Evolutionary conservation across 305 asterid genomes (phyloP), one percentile per base, ranked within the genome.

Genomic region (Petunia hybrid): DNA sequence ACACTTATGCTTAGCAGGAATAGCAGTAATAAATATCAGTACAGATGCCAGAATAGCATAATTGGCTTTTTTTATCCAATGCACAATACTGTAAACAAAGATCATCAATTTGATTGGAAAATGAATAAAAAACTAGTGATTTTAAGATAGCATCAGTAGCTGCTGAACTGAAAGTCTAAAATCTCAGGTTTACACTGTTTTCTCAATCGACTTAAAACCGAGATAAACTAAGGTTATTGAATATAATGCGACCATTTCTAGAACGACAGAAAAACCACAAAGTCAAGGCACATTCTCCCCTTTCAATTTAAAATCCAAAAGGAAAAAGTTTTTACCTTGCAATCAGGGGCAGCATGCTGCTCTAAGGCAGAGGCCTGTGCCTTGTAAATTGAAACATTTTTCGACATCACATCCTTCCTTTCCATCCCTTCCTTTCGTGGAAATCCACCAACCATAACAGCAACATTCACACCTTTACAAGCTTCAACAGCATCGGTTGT

Each of bases 391-490:
- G 95, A 89, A 1, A 89, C 95, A 66, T 92, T 93, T 74, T 90
- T 91, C 31, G 94, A 83, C 97, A 93, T 88, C 0, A 95, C 91
- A 57, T 92, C 98, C 82, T 90, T 92, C 70, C 99, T 87, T 68
- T 95, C 99, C 99, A 92, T 93, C 10, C 97, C 98, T 84, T 95
- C 98, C 81, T 88, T 89, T 35, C 94, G 62, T 0, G 86, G 97
- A 81, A 88, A 88, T 39, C 99, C 99, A 31, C 95, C 98, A 43
- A 92, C 85, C 97, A 95, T 88, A 4, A 95, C 73, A 46, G 95
- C 98, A 8, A 95, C 74, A 43, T 91, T 81, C 9, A 90, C 97
- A 39, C 86, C 98, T 56, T 63, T 75, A 80, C 95, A 95, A 42
- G 99, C 98, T 81, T 93, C 97, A 12, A 45, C 89, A 1, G 83